Evolutionary conservation across 495 filamentous ascomycete species (phyloP).

Genomic region (Hypoxylon trugodes): DNA sequence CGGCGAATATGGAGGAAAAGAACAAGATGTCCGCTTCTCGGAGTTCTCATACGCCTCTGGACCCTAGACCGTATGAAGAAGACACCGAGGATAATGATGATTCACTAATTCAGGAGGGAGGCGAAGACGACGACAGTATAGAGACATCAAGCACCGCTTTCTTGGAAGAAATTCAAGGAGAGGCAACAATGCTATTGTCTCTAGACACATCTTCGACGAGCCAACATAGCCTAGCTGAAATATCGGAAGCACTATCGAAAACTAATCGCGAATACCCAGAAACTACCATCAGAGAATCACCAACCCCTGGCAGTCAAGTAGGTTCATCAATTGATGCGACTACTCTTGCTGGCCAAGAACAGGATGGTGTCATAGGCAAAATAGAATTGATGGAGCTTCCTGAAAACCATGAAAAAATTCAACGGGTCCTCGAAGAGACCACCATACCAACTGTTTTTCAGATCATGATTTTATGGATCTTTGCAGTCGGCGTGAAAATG

Average conservation of each 20-base stretch:
- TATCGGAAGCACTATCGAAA: background rate
- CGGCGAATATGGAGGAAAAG: conserved; percentile 8
- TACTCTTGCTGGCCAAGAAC: background rate
- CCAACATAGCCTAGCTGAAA: background rate
- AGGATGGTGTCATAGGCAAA: background rate
- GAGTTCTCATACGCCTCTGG: background rate
- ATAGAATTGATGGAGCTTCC: background rate
- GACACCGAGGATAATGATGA: background rate
- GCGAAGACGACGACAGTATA: too few species aligned
- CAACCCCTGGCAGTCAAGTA: background rate
- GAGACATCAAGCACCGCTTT: too few species aligned
- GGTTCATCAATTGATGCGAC: background rate
- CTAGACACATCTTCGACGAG: background rate
- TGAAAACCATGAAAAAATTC: background rate
- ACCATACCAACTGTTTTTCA: background rate
- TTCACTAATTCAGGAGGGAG: background rate
- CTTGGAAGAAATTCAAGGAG: conserved; percentile 1
- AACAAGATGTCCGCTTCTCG: background rate
- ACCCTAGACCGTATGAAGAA: background rate
- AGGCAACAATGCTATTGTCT: background rate
- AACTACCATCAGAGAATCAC: background rate
- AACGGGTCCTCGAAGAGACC: background rate
- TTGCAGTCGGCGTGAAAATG: background rate
- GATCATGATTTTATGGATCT: conserved; percentile 9
- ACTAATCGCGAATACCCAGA: background rate